These are phyloP conservation scores for Fusarium sp. DNA, from an alignment of 2,329 filamentous ascomycete species.

Conservation along the genomic window DNA sequence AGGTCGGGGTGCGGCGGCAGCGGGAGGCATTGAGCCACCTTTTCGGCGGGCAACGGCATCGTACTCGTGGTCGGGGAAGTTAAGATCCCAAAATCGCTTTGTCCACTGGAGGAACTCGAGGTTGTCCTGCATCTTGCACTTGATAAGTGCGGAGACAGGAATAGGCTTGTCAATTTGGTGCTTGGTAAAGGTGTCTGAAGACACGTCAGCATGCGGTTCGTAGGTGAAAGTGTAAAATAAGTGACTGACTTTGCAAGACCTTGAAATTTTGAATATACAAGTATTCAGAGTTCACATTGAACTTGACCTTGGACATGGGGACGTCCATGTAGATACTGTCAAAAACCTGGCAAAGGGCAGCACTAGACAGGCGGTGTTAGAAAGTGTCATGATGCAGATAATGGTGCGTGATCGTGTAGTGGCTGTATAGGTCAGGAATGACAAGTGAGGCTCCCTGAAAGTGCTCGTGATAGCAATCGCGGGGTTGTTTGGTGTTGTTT, in stretches of 20 bases:
- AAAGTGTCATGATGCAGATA: not conserved
- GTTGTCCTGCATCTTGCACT: slow-evolving; percentile 99
- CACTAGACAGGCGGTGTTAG: slow-evolving; percentile 64
- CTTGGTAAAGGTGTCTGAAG: slow-evolving; percentile 80
- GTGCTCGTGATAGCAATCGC: slow-evolving; percentile 15
- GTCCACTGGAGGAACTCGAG: slow-evolving; percentile 98
- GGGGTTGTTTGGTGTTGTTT: slow-evolving; percentile 25
- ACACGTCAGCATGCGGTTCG: slow-evolving; percentile 9
- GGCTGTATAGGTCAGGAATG: not conserved
- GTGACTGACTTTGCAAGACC: slow-evolving; percentile 84
- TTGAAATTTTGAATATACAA: slow-evolving; percentile 99
- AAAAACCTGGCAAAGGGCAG: slow-evolving; percentile 95
- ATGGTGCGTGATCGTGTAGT: not conserved
- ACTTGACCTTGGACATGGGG: slow-evolving; percentile 96
- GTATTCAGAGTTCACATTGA: slow-evolving; percentile 97
- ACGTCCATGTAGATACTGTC: slow-evolving; percentile 98
- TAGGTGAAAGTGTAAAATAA: not conserved
- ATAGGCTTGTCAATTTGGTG: slow-evolving; percentile 91
- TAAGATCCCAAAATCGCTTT: slow-evolving; percentile 97
- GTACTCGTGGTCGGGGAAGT: slow-evolving; percentile 97
- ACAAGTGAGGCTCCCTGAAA: not conserved
- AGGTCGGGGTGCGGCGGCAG: slow-evolving; percentile 60
- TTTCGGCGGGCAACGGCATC: slow-evolving; percentile 89
- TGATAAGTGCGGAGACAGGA: slow-evolving; percentile 87
- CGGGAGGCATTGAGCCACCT: slow-evolving; percentile 70